Base-by-base conservation (phyloP, 768 basidiomycete genomes). In the Tulasnella calospora region DNA sequence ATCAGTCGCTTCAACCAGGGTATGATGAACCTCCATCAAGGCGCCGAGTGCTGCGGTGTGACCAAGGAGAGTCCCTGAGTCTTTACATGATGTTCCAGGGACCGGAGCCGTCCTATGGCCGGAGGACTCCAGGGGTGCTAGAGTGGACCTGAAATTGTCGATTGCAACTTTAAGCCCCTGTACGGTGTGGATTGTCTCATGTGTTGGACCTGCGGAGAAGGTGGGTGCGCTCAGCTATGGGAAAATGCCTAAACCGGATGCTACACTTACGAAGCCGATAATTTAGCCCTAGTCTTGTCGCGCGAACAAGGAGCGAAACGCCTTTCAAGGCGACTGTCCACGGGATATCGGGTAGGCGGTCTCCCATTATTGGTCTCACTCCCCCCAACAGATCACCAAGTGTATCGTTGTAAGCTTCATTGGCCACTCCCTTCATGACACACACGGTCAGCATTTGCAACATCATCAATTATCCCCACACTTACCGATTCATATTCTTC, bases 401-500 rank as follows among this genome's bases (percentile, higher is more conserved):
- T 13, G 61, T 67, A 67, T 67, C 61, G 61, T 27, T 67, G 61
- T 67, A 33, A 2, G 33, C 33, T 67, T 67, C 61, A 13, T 27
- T 67, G 27, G 33, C 61, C 61, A 33, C 61, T 33, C 61, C 61
- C 61, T 67, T 67, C 23, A 67, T 33, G 23, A 46, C 13, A 2
- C 19, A 19, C 17, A 9, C 23, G 47, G 19, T 51, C 23, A 51
- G 23, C 47, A 9, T 21, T 3, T 19, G 47, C 23, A 51, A 51
- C 9, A 51, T 51, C 21, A 51, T 5, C 23, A 51, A 23, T 2
- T 10, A 23, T 40, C 17, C 21, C 47, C 47, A 21, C 71, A 72
- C 73, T 13, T 51, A 74, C 75, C 46, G 47, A 55, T 23, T 51
- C 75, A 44, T 78, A 78, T 44, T 78, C 67, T 67, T 72, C 69